Percentiles rank a stretch among this genome's conserved stretches.
Evolutionary conservation across 768 basidiomycete species (phyloP).

Genomic region (Leucosporidium yakuticum): DNA sequence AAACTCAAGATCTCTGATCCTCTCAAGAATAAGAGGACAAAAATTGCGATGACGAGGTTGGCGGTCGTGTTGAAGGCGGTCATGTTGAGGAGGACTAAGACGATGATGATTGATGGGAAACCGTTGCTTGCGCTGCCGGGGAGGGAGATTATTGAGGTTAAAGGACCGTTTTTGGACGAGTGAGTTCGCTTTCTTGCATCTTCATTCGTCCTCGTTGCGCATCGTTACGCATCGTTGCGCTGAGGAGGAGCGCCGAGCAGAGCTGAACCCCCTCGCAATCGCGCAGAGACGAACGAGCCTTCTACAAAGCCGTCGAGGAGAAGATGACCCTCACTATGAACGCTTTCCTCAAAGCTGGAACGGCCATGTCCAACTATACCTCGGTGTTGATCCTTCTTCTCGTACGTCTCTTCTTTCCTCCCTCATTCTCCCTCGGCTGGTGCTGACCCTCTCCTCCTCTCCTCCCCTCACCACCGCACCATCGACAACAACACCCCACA

Average conservation of each 20-base stretch:
- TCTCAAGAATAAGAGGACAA: slow-evolving; percentile 61
- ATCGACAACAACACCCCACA: too few relatives aligned
- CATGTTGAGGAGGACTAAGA: slow-evolving; percentile 85
- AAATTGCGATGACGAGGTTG: slow-evolving; percentile 28
- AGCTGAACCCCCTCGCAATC: neutral
- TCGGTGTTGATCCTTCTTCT: slow-evolving; percentile 44
- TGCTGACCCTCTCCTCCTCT: neutral
- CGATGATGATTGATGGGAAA: slow-evolving; percentile 61
- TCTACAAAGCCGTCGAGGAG: slow-evolving; percentile 65
- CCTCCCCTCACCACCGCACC: slow-evolving; percentile 36
- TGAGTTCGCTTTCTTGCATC: slow-evolving; percentile 1
- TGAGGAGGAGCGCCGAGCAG: too few relatives aligned
- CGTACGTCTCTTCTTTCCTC: neutral
- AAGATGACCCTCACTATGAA: slow-evolving; percentile 55
- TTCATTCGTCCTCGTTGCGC: neutral
- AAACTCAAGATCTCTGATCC: slow-evolving; percentile 71
- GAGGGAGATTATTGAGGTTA: slow-evolving; percentile 62
- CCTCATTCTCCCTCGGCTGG: too few relatives aligned
- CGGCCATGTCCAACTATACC: slow-evolving; percentile 48
- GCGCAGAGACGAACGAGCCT: slow-evolving; percentile 58
- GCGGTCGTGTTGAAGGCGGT: slow-evolving; percentile 69
- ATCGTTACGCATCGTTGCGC: too few relatives aligned
- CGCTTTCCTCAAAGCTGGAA: slow-evolving; percentile 55
- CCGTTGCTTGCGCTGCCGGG: slow-evolving; percentile 73
- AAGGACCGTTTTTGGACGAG: slow-evolving; percentile 64